These are phyloP conservation scores for Zopfochytrium polystomum DNA, from an alignment of 371 early-diverging fungal species.

Conservation along the genomic window DNA sequence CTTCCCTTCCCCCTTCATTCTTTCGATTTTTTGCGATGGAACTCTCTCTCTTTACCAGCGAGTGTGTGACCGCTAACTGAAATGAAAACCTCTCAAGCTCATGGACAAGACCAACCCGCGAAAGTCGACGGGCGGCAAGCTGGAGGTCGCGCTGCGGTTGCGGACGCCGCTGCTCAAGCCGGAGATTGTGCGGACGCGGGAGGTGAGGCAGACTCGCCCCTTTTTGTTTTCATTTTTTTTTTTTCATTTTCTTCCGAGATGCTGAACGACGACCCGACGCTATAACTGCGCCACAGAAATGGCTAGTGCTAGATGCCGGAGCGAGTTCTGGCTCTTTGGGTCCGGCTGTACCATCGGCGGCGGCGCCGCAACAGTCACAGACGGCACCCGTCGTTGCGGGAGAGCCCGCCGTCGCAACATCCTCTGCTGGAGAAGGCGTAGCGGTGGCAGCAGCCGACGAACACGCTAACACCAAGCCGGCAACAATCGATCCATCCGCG, in stretches of 20 bases:
- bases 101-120: slow-evolving; percentile 57
- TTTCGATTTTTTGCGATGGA: not conserved
- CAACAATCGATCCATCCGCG: not conserved
- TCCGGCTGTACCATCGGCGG: not conserved
- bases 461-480: slow-evolving; percentile 11
- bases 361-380: slow-evolving; percentile 5
- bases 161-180: slow-evolving; percentile 63
- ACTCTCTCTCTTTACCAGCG: not conserved
- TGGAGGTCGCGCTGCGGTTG: slow-evolving; percentile 65
- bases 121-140: slow-evolving; percentile 64
- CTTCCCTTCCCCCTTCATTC: not conserved
- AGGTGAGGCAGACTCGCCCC: not conserved
- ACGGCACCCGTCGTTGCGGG: slow-evolving; percentile 10
- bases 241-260: not conserved
- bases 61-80: not conserved
- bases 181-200: slow-evolving; percentile 47
- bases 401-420: not conserved
- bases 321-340: too few species aligned
- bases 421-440: too few species aligned
- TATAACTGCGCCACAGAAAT: too few species aligned
- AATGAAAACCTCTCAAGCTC: slow-evolving; percentile 40
- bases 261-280: not conserved
- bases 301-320: too few species aligned
- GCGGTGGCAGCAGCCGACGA: slow-evolving; percentile 12
- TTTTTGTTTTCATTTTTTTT: not conserved